phyloP scores from a whole-genome alignment of 2,329 filamentous ascomycete species.

The Sporothrix phasma region DNA sequence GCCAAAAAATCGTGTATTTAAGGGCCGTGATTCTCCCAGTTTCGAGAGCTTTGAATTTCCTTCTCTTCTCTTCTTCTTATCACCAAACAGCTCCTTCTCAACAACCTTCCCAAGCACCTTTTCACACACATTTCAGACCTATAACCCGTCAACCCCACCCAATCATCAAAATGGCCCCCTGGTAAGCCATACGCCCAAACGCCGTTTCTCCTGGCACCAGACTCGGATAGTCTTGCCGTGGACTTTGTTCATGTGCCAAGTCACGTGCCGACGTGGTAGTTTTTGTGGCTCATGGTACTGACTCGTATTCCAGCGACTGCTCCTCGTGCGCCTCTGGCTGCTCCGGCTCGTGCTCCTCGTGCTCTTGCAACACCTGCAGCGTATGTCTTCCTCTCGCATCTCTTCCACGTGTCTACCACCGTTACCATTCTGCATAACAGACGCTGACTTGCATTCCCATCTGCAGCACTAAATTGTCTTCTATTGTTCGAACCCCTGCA shows the following conservation, averaged over 20 bases:
- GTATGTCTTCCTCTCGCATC: constrained; percentile 13
- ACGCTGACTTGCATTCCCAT: constrained; percentile 25
- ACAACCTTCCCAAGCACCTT: not conserved
- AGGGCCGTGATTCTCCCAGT: not conserved
- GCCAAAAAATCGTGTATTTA: constrained; percentile 4
- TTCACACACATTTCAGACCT: not conserved
- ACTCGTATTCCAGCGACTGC: constrained; percentile 14
- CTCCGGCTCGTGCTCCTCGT: constrained; percentile 19
- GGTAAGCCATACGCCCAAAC: constrained; percentile 12
- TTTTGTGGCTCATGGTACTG: not conserved
- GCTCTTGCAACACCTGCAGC: constrained; percentile 19
- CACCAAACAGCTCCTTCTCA: constrained; percentile 4
- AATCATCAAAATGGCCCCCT: constrained; percentile 16
- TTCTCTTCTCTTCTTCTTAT: not conserved
- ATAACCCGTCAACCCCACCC: not conserved
- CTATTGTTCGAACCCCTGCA: not conserved
- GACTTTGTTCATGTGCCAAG: too few species aligned
- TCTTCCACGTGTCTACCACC: too few species aligned
- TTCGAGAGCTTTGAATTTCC: not conserved
- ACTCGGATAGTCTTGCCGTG: not conserved
- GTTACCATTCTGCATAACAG: not conserved
- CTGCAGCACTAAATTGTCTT: constrained; percentile 10
- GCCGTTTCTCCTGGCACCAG: not conserved
- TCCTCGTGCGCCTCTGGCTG: constrained; percentile 17
- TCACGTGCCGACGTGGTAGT: too few species aligned